Base-by-base conservation (phyloP, 1,284 basidiomycete species). In the Ceratorhiza oryzae-sativae region DNA sequence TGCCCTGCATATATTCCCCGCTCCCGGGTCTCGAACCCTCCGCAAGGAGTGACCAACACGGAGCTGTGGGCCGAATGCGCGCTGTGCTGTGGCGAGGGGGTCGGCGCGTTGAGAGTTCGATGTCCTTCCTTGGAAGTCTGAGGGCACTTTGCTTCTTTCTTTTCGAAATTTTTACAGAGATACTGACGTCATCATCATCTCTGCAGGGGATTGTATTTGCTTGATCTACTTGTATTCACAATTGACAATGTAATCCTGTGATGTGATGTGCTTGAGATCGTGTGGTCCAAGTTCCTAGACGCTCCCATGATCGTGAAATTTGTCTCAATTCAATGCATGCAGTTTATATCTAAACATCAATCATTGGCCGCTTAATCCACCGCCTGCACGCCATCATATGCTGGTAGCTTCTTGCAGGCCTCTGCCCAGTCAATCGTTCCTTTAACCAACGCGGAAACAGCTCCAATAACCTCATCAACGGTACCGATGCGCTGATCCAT, bases 401-500 rank as follows among this genome's bases (percentile, higher is more conserved):
- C 86, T 39, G 91, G 87, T 77, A 98, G 82, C 71, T 86, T 83
- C 77, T 83, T 79, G 79, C 88, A 90, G 2, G 95, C 97, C 75
- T 88, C 88, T 18, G 84, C 79, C 96, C 96, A 98, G 75, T 88
- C 86, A 71, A 93, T 84, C 18, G 80, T 84, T 51, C 92, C 93
- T 76, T 89, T 83, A 39, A 92, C 90, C 68, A 96, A 86, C 51
- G 90, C 89, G 60, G 86, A 87, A 75, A 98, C 90, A 62, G 92
- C 88, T 60, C 83, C 83, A 77, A 98, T 90, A 71, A 98, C 97
- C 67, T 95, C 89, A 82, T 98, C 96, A 76, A 97, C 90, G 68
- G 86, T 79, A n/a, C 95, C 96, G 78, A 98, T 98, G 72, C 94
- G 85, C 81, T 99, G 97, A 62, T 90, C 86, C 62, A 93, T 98